These are phyloP conservation scores for Populus davidiana DNA, from an alignment of 345 rosid genomes.

Conservation along the genomic window DNA sequence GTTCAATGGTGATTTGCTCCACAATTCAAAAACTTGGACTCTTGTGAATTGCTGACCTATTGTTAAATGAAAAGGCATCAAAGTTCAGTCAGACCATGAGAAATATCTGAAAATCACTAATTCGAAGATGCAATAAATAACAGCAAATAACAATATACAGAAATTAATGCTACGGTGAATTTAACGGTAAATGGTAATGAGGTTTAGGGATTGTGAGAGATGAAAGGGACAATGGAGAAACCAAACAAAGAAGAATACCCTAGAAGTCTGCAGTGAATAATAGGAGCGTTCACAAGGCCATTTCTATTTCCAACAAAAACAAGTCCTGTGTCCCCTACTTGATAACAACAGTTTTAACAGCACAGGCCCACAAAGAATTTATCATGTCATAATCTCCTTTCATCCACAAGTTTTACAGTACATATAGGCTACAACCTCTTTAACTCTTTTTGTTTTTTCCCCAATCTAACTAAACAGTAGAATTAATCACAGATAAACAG, in stretches of 20 bases:
- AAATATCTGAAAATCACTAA: slow-evolving; percentile 49
- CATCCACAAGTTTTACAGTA: slow-evolving; percentile 29
- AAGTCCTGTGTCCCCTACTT: slow-evolving; percentile 31
- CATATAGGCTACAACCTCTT: slow-evolving; percentile 2
- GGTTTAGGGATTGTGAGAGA: slow-evolving; percentile 39
- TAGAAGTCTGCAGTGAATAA: slow-evolving; percentile 33
- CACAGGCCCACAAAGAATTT: slow-evolving; percentile 43
- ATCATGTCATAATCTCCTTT: slow-evolving; percentile 14
- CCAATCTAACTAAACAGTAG: slow-evolving; percentile 17
- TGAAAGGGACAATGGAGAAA: slow-evolving; percentile 46
- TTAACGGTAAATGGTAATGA: slow-evolving; percentile 30
- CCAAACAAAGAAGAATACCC: slow-evolving; percentile 36
- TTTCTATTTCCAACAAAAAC: slow-evolving; percentile 41
- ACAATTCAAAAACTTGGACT: slow-evolving; percentile 40
- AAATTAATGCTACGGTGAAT: slow-evolving; percentile 28
- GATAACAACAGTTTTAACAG: slow-evolving; percentile 57
- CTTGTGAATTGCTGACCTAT: slow-evolving; percentile 51
- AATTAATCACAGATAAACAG: slow-evolving; percentile 9
- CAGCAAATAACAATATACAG: slow-evolving; percentile 11
- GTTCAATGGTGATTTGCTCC: slow-evolving; percentile 49
- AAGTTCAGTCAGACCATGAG: slow-evolving; percentile 45
- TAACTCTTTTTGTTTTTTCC: slow-evolving; percentile 27
- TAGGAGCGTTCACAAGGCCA: slow-evolving; percentile 31
- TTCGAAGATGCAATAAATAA: slow-evolving; percentile 37
- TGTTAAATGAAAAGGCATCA: slow-evolving; percentile 35